phyloP scores from a whole-genome alignment of 1,284 basidiomycete genomes.

The Ganoderma boninense region DNA sequence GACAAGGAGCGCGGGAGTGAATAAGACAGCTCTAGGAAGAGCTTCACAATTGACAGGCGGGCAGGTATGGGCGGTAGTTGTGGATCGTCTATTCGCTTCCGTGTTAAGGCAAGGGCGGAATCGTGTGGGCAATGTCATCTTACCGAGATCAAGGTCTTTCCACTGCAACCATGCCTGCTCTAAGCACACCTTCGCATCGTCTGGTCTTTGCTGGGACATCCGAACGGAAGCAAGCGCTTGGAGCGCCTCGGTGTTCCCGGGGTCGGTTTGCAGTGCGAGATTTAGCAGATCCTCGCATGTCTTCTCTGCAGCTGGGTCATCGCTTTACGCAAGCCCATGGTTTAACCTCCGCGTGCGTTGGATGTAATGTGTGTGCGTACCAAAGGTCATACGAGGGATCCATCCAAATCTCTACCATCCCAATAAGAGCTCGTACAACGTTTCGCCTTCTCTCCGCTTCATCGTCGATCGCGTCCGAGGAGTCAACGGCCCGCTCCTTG shows the following conservation, averaged over 20 bases:
- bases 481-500: conserved; percentile 63
- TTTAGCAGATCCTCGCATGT: conserved; percentile 84
- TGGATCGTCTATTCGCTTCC: conserved; percentile 62
- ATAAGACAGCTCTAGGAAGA: conserved; percentile 85
- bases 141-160: conserved; percentile 80
- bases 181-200: conserved; percentile 80
- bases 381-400: conserved; percentile 89
- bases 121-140: conserved; percentile 21
- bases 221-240: conserved; percentile 89
- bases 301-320: conserved; percentile 81
- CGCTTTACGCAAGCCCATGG: conserved; percentile 53
- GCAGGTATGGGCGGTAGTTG: conserved; percentile 79
- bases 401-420: conserved; percentile 98
- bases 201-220: conserved; percentile 86
- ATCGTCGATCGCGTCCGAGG: conserved; percentile 51
- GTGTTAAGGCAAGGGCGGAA: conserved; percentile 3
- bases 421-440: conserved; percentile 86
- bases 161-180: conserved; percentile 77
- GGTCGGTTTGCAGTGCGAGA: conserved; percentile 78
- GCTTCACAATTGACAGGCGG: conserved; percentile 80
- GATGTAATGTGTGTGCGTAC: conserved; percentile 51
- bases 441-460: conserved; percentile 75
- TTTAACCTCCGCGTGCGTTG: not conserved
- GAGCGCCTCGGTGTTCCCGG: conserved; percentile 82
- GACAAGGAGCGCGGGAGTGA: conserved; percentile 77